Evolutionary conservation across 306 rosid genomes (phyloP).

Genomic region (Lathyrus aphaca): DNA sequence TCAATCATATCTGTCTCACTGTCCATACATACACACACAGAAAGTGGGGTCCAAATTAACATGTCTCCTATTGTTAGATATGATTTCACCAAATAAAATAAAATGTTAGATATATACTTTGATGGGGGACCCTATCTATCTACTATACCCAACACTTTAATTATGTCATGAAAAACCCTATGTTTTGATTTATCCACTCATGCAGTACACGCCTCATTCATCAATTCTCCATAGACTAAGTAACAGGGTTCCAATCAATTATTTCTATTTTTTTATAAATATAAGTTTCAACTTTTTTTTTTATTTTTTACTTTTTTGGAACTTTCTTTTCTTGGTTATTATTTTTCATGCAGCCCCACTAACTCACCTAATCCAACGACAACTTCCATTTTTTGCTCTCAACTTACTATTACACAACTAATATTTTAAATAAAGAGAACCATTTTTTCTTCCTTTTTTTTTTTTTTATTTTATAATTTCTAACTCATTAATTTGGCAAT

Average conservation of each 20-base stretch:
- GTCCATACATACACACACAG: too few species aligned
- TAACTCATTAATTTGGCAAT: conserved; percentile 13
- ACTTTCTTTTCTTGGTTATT: conserved; percentile 53
- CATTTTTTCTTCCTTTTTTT: background rate
- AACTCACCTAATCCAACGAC: conserved; percentile 57
- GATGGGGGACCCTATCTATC: conserved; percentile 35
- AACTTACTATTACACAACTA: background rate
- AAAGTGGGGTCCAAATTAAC: background rate
- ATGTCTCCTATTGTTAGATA: background rate
- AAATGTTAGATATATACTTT: background rate
- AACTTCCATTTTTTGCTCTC: conserved; percentile 41
- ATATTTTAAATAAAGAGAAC: background rate
- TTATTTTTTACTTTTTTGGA: conserved; percentile 40
- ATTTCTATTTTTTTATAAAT: conserved; percentile 19
- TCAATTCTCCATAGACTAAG: conserved; percentile 21
- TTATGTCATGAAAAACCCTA: conserved; percentile 28
- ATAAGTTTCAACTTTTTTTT: conserved; percentile 27
- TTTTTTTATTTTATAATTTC: background rate
- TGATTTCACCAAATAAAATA: background rate
- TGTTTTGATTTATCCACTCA: conserved; percentile 21
- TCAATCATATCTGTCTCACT: too few species aligned
- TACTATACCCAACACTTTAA: conserved; percentile 29
- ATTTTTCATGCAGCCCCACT: conserved; percentile 54
- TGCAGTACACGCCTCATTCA: conserved; percentile 38
- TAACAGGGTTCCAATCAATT: background rate